phyloP scores from a whole-genome alignment of 1,284 basidiomycete species.

The Bondarzewia mesenterica region DNA sequence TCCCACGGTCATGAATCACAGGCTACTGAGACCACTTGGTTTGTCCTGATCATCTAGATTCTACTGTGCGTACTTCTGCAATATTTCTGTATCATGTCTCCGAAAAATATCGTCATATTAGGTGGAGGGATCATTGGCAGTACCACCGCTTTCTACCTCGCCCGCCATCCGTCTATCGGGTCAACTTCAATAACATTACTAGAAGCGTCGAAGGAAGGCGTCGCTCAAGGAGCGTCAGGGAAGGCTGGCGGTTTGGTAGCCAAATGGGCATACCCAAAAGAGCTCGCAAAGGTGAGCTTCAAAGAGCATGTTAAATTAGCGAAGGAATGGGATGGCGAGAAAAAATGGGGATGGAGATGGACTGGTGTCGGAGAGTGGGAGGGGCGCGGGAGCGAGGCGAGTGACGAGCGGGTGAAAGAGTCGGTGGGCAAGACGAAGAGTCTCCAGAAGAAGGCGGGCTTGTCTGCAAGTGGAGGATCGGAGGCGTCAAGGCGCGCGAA shows the following conservation, averaged over 20 bases:
- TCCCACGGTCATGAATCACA: too few relatives aligned
- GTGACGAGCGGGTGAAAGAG: constrained; percentile 10
- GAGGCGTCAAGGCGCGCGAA: constrained; percentile 21
- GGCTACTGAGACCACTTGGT: too few relatives aligned
- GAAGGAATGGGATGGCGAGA: constrained; percentile 59
- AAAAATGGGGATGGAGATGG: constrained; percentile 79
- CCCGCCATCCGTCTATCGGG: constrained; percentile 44
- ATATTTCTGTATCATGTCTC: neutral
- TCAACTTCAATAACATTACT: constrained; percentile 51
- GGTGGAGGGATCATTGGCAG: constrained; percentile 79
- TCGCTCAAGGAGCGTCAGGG: constrained; percentile 75
- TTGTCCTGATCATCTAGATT: too few relatives aligned
- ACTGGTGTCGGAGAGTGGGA: constrained; percentile 63
- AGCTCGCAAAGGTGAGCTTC: constrained; percentile 76
- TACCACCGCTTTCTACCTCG: constrained; percentile 79
- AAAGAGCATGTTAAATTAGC: constrained; percentile 76
- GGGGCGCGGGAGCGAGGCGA: constrained; percentile 36
- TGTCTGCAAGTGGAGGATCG: constrained; percentile 24
- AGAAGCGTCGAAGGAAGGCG: constrained; percentile 66
- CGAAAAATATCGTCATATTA: constrained; percentile 32
- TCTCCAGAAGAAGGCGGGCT: constrained; percentile 45
- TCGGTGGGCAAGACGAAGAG: constrained; percentile 31
- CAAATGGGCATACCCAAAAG: constrained; percentile 69
- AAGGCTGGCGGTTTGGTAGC: constrained; percentile 93
- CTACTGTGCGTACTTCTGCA: too few relatives aligned